Evolutionary conservation across 2,329 filamentous ascomycete species (phyloP), one percentile per base, ranked within the genome.

Genomic region (Aspergillus tamarii): DNA sequence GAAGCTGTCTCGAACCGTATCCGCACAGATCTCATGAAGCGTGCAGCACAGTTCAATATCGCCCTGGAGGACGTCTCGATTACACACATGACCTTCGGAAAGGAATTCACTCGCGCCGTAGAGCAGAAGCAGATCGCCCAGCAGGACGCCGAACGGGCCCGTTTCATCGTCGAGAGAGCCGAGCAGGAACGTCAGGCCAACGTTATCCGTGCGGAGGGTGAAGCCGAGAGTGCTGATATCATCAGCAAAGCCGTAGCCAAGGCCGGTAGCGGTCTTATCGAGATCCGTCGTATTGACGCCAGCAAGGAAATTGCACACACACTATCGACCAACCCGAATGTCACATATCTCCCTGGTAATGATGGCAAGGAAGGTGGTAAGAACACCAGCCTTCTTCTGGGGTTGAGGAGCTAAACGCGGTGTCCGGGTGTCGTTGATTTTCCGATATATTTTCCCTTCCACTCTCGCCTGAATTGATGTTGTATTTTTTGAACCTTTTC

Each of bases 111-210:
- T 66, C 92, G 92, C 81, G 95, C 95, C 69, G 95, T 99, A 74
- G 95, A 99, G 84, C 95, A 99, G 88, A 99, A 99, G 89, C 95
- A 99, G 86, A 99, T 99, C 80, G 95, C 95, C 61, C 95, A 99
- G 84, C 95, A 99, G 83, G 95, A 99, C 77, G 95, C 95, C 68
- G 95, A 99, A 86, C 88, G 95, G 69, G 95, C 95, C 56, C 88
- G 95, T 70, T 99, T 99, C 85, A 96, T 99, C 72, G 95, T 99
- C 78, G 95, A 99, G 87, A 93, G 93, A 80, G 95, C 95, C 65
- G 95, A 99, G 87, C 95, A 99, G 85, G 95, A 99, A 84, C 88
- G 95, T 74, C 95, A 99, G 84, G 95, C 95, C 72, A 98, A 95
- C 83, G 95, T 99, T 75, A 99, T 99, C 81, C 89, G 95, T 62